These are phyloP conservation scores for Colletotrichum magnum DNA, from an alignment of 2,329 filamentous ascomycete genomes.

Conservation along the genomic window DNA sequence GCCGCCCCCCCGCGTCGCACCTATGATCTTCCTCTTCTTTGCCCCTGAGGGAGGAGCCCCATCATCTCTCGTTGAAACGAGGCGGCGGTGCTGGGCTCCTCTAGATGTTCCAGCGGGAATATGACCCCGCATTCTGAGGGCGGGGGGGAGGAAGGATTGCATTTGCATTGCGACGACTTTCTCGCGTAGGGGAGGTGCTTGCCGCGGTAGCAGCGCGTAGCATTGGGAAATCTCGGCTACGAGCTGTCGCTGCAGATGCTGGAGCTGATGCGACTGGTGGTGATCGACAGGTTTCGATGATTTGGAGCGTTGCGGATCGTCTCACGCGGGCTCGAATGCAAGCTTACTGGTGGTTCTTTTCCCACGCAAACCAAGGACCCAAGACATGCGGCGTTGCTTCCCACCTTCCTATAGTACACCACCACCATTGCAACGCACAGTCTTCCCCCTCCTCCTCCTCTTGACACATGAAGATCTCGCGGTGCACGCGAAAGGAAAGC, in stretches of 20 bases:
- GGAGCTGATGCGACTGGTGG: background rate
- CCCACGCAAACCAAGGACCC: too few relatives aligned
- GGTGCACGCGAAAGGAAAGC: constrained; percentile 1
- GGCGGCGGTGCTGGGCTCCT: too few relatives aligned
- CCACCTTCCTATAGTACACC: background rate
- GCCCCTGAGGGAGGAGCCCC: too few relatives aligned
- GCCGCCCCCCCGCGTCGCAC: constrained; percentile 17
- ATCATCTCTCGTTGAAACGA: too few relatives aligned
- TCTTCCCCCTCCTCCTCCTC: background rate
- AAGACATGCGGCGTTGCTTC: background rate
- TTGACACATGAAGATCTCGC: constrained; percentile 16
- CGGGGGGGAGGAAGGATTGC: background rate
- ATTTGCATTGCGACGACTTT: too few relatives aligned
- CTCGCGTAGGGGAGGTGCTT: background rate
- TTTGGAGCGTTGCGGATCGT: background rate
- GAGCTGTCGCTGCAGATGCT: background rate
- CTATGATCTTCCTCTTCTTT: too few relatives aligned
- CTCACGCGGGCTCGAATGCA: background rate
- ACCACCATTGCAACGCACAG: background rate
- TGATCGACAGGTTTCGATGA: constrained; percentile 31
- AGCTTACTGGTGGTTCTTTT: constrained; percentile 1
- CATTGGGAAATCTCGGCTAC: constrained; percentile 12
- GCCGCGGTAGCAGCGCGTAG: constrained; percentile 35
- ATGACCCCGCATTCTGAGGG: constrained; percentile 21
- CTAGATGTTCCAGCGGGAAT: background rate